Evolutionary conservation across 2,329 filamentous ascomycete genomes (phyloP).

Genomic region (Fusarium equiseti): DNA sequence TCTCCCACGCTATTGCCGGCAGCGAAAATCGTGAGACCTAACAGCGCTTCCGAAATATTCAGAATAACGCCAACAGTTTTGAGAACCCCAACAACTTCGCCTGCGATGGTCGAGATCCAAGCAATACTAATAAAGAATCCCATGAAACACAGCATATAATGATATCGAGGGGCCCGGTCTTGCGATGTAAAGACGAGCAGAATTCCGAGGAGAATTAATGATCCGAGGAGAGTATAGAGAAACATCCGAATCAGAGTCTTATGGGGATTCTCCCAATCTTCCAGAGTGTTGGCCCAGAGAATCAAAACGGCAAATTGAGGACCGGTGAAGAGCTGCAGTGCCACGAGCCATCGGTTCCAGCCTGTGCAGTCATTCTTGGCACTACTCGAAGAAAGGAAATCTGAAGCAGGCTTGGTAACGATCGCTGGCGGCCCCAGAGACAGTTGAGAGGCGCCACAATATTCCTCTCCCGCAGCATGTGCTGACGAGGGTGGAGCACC

Average conservation of each 20-base stretch:
- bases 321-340: constrained; percentile 86
- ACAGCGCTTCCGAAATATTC: constrained; percentile 92
- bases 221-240: constrained; percentile 75
- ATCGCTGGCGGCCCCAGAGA: constrained; percentile 44
- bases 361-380: constrained; percentile 61
- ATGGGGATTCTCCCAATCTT: constrained; percentile 67
- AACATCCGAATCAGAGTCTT: constrained; percentile 67
- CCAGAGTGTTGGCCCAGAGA: constrained; percentile 75
- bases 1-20: constrained; percentile 96
- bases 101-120: constrained; percentile 96
- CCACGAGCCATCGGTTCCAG: constrained; percentile 94
- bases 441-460: constrained; percentile 32
- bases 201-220: constrained; percentile 73
- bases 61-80: constrained; percentile 94
- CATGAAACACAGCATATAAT: constrained; percentile 84
- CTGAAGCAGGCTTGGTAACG: constrained; percentile 50
- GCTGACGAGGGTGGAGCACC: constrained; percentile 32
- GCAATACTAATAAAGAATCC: constrained; percentile 93
- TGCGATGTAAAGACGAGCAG: constrained; percentile 78
- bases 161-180: constrained; percentile 76
- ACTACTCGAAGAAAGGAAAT: constrained; percentile 50
- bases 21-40: constrained; percentile 95
- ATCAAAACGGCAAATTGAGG: constrained; percentile 86
- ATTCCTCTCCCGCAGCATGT: constrained; percentile 40
- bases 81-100: constrained; percentile 93